phyloP scores from a whole-genome alignment of 129 eudicot species.

The Flaveria trinervia region DNA sequence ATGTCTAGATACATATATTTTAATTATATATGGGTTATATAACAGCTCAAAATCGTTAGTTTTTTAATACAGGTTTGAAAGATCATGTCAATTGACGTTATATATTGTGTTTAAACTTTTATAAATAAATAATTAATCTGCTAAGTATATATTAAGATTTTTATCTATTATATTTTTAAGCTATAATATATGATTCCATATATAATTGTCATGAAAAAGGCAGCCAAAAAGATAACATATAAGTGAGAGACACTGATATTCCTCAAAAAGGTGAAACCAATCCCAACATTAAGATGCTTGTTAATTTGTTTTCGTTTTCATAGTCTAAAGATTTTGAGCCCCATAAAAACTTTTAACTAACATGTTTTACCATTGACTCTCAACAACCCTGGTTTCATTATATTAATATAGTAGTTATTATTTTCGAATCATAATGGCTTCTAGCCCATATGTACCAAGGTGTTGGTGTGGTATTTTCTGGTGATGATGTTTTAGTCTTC shows the following conservation, averaged over 20 bases:
- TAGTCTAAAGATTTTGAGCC: slow-evolving; percentile 37
- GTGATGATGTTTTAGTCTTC: no score
- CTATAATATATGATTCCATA: slow-evolving; percentile 20
- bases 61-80: not conserved
- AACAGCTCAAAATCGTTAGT: not conserved
- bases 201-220: slow-evolving; percentile 40
- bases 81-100: not conserved
- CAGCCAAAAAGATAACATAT: slow-evolving; percentile 39
- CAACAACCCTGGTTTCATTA: slow-evolving; percentile 13
- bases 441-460: no score
- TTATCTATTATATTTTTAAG: not conserved
- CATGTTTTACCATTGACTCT: slow-evolving; percentile 37
- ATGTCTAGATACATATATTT: not conserved
- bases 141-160: not conserved
- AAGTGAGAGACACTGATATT: slow-evolving; percentile 38
- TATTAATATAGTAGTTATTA: not conserved
- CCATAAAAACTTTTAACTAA: slow-evolving; percentile 41
- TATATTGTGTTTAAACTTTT: not conserved
- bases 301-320: slow-evolving; percentile 24
- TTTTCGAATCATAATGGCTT: no score
- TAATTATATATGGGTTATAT: not conserved
- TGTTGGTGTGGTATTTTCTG: no score
- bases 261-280: slow-evolving; percentile 40
- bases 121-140: not conserved
- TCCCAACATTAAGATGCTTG: slow-evolving; percentile 38